Percentiles rank a stretch among this genome's conserved stretches.
phyloP scores from a whole-genome alignment of 768 basidiomycete genomes.

The Lentinula aciculospora region DNA sequence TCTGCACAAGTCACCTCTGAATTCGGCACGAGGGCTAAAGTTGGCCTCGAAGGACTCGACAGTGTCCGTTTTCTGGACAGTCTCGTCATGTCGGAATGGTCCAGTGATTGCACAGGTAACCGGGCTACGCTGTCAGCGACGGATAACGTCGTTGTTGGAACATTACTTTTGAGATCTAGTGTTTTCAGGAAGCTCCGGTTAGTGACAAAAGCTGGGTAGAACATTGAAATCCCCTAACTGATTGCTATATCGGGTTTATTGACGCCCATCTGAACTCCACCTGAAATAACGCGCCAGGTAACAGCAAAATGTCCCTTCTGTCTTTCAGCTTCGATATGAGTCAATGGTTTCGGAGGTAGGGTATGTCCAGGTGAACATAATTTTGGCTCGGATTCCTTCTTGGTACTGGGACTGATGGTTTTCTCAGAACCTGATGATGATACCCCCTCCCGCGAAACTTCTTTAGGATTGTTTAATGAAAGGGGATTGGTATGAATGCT shows the following conservation, averaged over 20 bases:
- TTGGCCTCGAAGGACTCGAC: background rate
- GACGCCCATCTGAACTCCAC: conserved; percentile 61
- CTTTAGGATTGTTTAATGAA: background rate
- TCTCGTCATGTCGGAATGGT: background rate
- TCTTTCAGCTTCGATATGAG: conserved; percentile 27
- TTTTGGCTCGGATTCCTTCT: background rate
- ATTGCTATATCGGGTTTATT: conserved; percentile 1
- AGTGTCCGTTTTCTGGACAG: background rate
- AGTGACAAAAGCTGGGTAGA: too few relatives aligned
- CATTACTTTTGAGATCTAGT: background rate
- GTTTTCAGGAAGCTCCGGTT: too few relatives aligned
- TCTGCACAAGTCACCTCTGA: background rate
- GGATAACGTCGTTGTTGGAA: background rate
- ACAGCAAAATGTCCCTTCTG: conserved; percentile 57
- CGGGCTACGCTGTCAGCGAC: background rate
- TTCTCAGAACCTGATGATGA: conserved; percentile 7
- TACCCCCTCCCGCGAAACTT: background rate
- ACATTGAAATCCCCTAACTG: too few relatives aligned
- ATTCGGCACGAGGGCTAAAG: background rate
- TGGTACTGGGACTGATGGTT: background rate
- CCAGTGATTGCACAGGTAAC: background rate
- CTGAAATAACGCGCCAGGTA: conserved; percentile 73
- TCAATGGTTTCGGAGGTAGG: conserved; percentile 22
- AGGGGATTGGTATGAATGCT: conserved; percentile 2
- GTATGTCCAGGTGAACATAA: background rate